Base-by-base conservation (phyloP, 495 filamentous ascomycete genomes). In the Aspergillus wentii region DNA sequence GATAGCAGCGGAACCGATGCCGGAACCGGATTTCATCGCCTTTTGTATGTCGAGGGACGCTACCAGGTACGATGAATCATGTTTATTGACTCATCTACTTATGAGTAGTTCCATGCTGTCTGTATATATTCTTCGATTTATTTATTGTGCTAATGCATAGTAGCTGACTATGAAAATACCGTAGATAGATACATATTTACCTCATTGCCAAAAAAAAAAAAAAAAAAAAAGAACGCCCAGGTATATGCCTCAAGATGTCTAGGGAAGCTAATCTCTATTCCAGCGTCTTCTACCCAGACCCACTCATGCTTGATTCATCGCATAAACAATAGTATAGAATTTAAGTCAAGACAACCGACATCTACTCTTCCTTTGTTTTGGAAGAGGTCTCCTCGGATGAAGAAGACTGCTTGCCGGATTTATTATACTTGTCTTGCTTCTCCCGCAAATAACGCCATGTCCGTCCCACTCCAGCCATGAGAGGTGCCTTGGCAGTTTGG, bases 381-480 rank as follows among this genome's bases (percentile, higher is more conserved):
- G 43, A 10, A 25, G 47, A 29, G 8, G 43, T 17, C 17, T 49
- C 48, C 13, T 36, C 38, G 13, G 34, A 40, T 25, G 49, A n/a
- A 26, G 48, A 29, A 17, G 46, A 30, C 17, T 54, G 42, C 20
- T 48, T 46, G 32, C 61, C 57, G 0, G 68, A 59, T 29, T 65
- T 59, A 30, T 41, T 55, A 46, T 64, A 64, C 64, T 94, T 95
- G 28, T 62, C 74, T 30, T 84, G 71, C 72, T 98, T 98, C 61
- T 96, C 94, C 22, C 68, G 64, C 42, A 91, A 40, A 62, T 98
- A 98, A 42, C 76, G 75, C 70, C 73, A 78, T 35, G 79, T 79
- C 48, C 79, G 76, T 28, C 63, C 48, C 5, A 84, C 48, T 0
- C 92, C 94, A 1, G 83, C 75, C 1, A 88, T 96, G 16, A 95